Conservation (phyloP, 495 filamentous ascomycete species). For the Cryomyces antarcticus region DNA sequence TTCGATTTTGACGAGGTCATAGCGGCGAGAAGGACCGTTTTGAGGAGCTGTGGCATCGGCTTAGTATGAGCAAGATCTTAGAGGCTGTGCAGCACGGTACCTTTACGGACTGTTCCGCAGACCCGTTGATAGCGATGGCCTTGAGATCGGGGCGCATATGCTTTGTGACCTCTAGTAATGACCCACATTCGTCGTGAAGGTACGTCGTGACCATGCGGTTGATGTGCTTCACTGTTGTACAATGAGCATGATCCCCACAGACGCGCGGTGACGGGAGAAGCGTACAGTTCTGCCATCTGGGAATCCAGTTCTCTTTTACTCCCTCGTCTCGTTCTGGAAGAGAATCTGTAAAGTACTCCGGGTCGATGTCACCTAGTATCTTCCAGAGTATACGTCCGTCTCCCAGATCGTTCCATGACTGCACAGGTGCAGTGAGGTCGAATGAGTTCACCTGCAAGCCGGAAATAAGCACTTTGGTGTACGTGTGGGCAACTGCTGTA, state of each 20-base stretch:
- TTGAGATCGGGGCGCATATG: slow-evolving; percentile 34
- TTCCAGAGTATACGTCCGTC: slow-evolving; percentile 59
- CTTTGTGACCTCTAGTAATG: slow-evolving; percentile 26
- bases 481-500: no score
- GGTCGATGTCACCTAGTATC: slow-evolving; percentile 45
- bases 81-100: slow-evolving; percentile 4
- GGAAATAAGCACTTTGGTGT: no score
- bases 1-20: slow-evolving; percentile 17
- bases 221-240: slow-evolving; percentile 35
- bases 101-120: slow-evolving; percentile 13
- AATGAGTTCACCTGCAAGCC: slow-evolving; percentile 2
- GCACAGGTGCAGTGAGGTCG: neutral
- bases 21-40: slow-evolving; percentile 16
- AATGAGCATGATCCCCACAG: slow-evolving; percentile 3
- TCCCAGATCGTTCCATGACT: slow-evolving; percentile 37
- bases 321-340: slow-evolving; percentile 31
- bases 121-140: slow-evolving; percentile 29
- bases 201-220: slow-evolving; percentile 45
- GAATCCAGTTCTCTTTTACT: slow-evolving; percentile 17
- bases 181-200: slow-evolving; percentile 35
- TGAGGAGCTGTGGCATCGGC: slow-evolving; percentile 4
- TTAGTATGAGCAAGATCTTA: neutral
- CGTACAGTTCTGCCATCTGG: slow-evolving; percentile 19
- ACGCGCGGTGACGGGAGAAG: slow-evolving; percentile 4
- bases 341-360: slow-evolving; percentile 42